Evolutionary conservation across 2,329 filamentous ascomycete genomes (phyloP), one percentile per base, ranked within the genome.

Genomic region (Fusarium sp.): DNA sequence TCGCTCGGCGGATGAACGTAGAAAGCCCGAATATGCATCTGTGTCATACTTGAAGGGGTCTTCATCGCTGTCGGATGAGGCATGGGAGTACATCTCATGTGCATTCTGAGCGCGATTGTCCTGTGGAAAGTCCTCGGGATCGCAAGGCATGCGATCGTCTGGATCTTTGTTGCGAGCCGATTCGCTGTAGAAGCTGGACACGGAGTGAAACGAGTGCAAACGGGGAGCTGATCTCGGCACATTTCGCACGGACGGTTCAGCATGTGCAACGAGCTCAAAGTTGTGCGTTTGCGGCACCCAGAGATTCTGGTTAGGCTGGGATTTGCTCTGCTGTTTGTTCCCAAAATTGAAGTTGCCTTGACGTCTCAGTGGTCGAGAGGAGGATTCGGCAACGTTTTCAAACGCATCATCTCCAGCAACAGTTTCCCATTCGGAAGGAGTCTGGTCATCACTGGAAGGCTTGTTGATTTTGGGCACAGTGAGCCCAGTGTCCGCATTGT

Each of bases 1-100:
- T 59, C 81, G 78, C 65, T 86, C 84, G 60, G 79, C 80, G 3
- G 79, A 76, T 7, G 80, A 75, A 11, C 80, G 76, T 12, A 85
- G 70, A 41, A 83, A 83, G 13, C 77, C 64, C 17, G 77, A 79
- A 66, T 84, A 84, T 3, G 76, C 67, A 12, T 78, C 78, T 37
- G 76, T 78, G 69, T 86, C 85, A 64, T 85, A 87, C 50, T 79
- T 79, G 75, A 87, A 87, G 0, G 82, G 84, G 42, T 86, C 84
- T 1, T 78, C 80, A 30, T 79, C 80, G 6, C 76, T 75, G 27
- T 79, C 80, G 65, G 76, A 79, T 3, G 81, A 81, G 60, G 81
- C 42, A 64, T 76, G 73, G n/a, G 79, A 70, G 56, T 74, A 44
- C 67, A 70, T 74, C 33, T 67, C 69, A 37, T 46, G 23, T 11